Evolutionary conservation across 768 basidiomycete genomes (phyloP).

Genomic region (Tylopilus cervinicoccineus): DNA sequence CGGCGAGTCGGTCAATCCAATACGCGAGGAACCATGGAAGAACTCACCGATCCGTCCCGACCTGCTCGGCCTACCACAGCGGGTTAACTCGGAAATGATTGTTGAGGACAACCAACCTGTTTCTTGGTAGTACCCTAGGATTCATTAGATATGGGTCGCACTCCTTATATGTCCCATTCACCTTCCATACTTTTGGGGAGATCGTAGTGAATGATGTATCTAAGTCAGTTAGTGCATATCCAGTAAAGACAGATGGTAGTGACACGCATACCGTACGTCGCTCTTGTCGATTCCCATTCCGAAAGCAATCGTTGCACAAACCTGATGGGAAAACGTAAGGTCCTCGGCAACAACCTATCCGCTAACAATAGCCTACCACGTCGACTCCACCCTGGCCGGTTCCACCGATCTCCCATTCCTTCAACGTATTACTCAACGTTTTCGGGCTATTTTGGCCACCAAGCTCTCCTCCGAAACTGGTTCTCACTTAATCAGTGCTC

Average conservation of each 20-base stretch:
- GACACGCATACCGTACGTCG: conserved; percentile 54
- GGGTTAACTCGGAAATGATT: neutral
- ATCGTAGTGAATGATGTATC: conserved; percentile 81
- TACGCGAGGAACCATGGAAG: neutral
- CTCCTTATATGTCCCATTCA: conserved; percentile 19
- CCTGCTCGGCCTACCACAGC: conserved; percentile 63
- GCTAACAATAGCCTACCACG: conserved; percentile 45
- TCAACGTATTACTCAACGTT: conserved; percentile 49
- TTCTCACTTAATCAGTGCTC: conserved; percentile 2
- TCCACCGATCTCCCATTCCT: conserved; percentile 59
- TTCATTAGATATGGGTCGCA: neutral
- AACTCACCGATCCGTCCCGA: conserved; percentile 66
- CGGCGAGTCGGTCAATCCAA: neutral
- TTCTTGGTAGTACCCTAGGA: conserved; percentile 79
- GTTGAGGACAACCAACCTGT: conserved; percentile 47
- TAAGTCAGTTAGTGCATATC: conserved; percentile 14
- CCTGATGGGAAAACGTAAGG: conserved; percentile 34
- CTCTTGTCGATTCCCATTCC: conserved; percentile 86
- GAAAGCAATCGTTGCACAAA: conserved; percentile 79
- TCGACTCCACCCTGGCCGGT: conserved; percentile 53
- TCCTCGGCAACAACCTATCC: neutral
- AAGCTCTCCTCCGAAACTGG: neutral
- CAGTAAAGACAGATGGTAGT: neutral
- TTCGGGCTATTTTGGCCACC: conserved; percentile 34
- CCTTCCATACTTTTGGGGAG: conserved; percentile 83